A percentile compares a stretch with the other conserved stretches of the same genome.
Conservation (phyloP, 345 rosid genomes). For the Theobroma cacao region DNA sequence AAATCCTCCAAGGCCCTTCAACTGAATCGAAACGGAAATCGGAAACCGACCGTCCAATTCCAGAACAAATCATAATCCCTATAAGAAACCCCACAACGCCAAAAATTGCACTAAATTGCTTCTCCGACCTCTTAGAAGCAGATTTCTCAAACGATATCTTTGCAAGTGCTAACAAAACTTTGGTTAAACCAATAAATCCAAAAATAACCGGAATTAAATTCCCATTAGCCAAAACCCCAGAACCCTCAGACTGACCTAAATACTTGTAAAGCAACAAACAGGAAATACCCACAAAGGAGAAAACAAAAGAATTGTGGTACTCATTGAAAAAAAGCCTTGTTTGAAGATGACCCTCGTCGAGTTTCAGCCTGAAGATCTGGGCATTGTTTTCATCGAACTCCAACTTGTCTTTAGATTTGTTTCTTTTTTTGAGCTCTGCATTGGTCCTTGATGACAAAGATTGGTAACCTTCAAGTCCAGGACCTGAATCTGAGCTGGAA, state of each 20-base stretch:
- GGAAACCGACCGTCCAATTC: constrained; percentile 38
- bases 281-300: constrained; percentile 43
- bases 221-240: constrained; percentile 54
- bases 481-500: constrained; percentile 33
- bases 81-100: constrained; percentile 58
- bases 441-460: constrained; percentile 34
- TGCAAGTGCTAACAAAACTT: constrained; percentile 42
- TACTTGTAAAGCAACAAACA: constrained; percentile 46
- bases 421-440: constrained; percentile 44
- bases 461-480: constrained; percentile 23
- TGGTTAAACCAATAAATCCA: constrained; percentile 43
- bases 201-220: constrained; percentile 55
- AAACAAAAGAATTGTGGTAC: constrained; percentile 45
- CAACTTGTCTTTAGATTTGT: constrained; percentile 65
- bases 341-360: constrained; percentile 74
- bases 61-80: constrained; percentile 52
- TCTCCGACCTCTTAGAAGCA: constrained; percentile 83
- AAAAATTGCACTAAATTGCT: constrained; percentile 48
- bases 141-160: constrained; percentile 74
- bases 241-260: constrained; percentile 26
- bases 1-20: constrained; percentile 50
- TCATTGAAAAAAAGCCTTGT: constrained; percentile 64
- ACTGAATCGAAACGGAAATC: constrained; percentile 61
- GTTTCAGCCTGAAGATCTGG: constrained; percentile 88
- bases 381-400: constrained; percentile 91